Conservation (phyloP, 768 basidiomycete genomes). For the Naganishia randhawae region DNA sequence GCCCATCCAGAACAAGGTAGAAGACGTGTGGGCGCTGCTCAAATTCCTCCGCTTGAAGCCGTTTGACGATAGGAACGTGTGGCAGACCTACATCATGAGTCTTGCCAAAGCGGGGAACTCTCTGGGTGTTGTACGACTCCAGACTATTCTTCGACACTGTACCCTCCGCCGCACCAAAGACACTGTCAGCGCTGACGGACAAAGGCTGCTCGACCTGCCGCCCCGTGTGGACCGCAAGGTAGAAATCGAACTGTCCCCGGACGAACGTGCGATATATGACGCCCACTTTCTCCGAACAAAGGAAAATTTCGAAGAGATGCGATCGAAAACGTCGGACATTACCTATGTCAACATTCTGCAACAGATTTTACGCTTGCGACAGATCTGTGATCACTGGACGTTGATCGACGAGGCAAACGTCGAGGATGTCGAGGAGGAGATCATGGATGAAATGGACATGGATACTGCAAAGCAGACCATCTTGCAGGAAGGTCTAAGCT, state of each 20-base stretch:
- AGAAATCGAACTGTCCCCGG: constrained; percentile 73
- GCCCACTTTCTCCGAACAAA: constrained; percentile 60
- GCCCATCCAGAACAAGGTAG: constrained; percentile 97
- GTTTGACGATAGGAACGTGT: constrained; percentile 84
- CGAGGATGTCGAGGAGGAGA: constrained; percentile 53
- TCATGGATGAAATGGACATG: constrained; percentile 49
- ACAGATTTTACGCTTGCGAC: constrained; percentile 89
- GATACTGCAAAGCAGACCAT: constrained; percentile 75
- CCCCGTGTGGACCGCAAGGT: constrained; percentile 84
- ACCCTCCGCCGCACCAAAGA: constrained; percentile 96
- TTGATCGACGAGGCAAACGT: constrained; percentile 61
- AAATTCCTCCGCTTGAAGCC: constrained; percentile 90
- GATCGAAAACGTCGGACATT: constrained; percentile 85
- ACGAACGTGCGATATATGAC: constrained; percentile 82
- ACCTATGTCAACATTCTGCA: constrained; percentile 97
- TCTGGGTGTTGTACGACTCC: constrained; percentile 84
- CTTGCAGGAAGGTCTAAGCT: constrained; percentile 70
- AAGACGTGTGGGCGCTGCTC: constrained; percentile 94
- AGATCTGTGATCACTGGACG: constrained; percentile 95
- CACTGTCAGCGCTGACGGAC: constrained; percentile 71
- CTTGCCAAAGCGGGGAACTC: constrained; percentile 83
- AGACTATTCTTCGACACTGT: constrained; percentile 94
- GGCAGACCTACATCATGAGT: constrained; percentile 87
- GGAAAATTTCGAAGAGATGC: constrained; percentile 69
- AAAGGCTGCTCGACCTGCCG: constrained; percentile 79